Conservation (phyloP, 192 early-diverging fungal species). For the Phycomyces blakesleeanus region DNA sequence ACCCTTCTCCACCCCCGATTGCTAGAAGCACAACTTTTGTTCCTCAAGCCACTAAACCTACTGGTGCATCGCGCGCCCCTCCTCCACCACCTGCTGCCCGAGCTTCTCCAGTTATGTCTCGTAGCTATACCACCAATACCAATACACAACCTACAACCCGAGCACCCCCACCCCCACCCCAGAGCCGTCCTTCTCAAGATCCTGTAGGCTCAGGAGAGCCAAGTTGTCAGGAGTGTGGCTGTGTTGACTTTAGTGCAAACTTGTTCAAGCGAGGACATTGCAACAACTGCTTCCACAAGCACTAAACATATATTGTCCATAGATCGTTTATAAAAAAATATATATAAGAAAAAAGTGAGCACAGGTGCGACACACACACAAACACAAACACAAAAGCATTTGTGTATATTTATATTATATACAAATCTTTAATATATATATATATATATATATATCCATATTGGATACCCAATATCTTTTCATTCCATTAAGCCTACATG, state of each 20-base stretch:
- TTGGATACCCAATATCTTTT: too few relatives aligned
- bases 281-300: conserved; percentile 25
- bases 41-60: background rate
- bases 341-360: background rate
- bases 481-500: too few relatives aligned
- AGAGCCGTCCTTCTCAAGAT: background rate
- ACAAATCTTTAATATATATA: too few relatives aligned
- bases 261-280: conserved; percentile 17
- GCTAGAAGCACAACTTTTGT: background rate
- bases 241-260: conserved; percentile 17
- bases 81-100: conserved; percentile 12
- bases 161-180: conserved; percentile 4
- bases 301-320: conserved; percentile 2
- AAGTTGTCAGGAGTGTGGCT: conserved; percentile 9
- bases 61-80: background rate
- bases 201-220: conserved; percentile 2
- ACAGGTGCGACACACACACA: too few relatives aligned
- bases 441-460: too few relatives aligned
- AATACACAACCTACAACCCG: background rate
- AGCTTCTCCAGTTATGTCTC: conserved; percentile 3
- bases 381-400: too few relatives aligned
- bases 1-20: background rate
- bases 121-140: conserved; percentile 1
- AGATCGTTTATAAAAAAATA: background rate
- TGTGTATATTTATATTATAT: too few relatives aligned